Evolutionary conservation across 2,329 filamentous ascomycete species (phyloP).

Genomic region (Penicillium aurantiogriseum): DNA sequence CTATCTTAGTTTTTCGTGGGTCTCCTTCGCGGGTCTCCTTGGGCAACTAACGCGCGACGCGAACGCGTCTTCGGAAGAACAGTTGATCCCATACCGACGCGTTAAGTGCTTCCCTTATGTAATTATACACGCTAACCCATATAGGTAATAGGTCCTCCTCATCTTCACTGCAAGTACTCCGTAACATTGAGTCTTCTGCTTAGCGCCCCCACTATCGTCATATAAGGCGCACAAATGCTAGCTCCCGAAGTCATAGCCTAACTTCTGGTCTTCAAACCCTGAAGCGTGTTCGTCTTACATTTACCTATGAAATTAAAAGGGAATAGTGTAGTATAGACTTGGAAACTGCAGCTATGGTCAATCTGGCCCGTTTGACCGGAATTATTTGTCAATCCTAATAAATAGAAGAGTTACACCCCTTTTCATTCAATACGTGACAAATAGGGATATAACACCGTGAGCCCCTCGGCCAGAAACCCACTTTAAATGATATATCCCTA

Average conservation of each 20-base stretch:
- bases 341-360: neutral
- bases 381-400: neutral
- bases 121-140: neutral
- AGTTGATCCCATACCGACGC: conserved; percentile 25
- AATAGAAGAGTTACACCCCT: neutral
- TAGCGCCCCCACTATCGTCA: neutral
- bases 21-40: conserved; percentile 23
- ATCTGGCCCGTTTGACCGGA: neutral
- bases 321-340: neutral
- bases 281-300: neutral
- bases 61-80: conserved; percentile 21
- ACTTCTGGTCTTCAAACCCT: neutral
- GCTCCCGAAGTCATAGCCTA: neutral
- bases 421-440: neutral
- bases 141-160: neutral
- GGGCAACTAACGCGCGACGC: conserved; percentile 27
- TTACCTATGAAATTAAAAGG: neutral
- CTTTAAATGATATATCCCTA: neutral
- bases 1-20: conserved; percentile 18
- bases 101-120: conserved; percentile 36
- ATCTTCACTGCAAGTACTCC: neutral
- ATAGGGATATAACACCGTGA: neutral
- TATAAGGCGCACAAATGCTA: neutral
- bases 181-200: neutral
- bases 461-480: neutral